Percentiles rank a stretch among this genome's conserved stretches.
Evolutionary conservation across 2,329 filamentous ascomycete species (phyloP).

Genomic region (Epichloe glyceriae): DNA sequence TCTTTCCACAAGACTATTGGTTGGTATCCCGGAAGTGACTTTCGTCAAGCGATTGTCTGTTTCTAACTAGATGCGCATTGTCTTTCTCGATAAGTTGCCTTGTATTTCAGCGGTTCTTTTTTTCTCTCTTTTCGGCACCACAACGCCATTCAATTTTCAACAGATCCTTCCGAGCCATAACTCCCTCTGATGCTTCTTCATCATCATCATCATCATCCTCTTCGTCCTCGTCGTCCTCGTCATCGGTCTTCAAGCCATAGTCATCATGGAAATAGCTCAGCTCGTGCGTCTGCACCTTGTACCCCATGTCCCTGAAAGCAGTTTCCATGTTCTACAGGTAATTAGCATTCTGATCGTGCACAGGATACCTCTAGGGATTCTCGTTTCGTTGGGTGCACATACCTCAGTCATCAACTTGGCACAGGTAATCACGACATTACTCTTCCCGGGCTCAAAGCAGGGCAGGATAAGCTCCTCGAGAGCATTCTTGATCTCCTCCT

Average conservation of each 20-base stretch:
- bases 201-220: conserved; percentile 20
- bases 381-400: conserved; percentile 21
- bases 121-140: neutral
- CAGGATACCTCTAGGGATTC: conserved; percentile 15
- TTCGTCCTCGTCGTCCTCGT: conserved; percentile 40
- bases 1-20: too few species aligned
- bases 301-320: conserved; percentile 62
- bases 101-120: neutral
- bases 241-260: conserved; percentile 65
- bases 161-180: conserved; percentile 1
- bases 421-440: conserved; percentile 82
- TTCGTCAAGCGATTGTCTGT: too few species aligned
- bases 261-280: conserved; percentile 77
- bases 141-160: neutral
- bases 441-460: conserved; percentile 65
- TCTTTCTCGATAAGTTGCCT: neutral
- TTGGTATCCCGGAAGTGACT: too few species aligned
- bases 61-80: neutral
- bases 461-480: conserved; percentile 66
- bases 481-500: conserved; percentile 62
- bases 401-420: conserved; percentile 77
- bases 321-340: conserved; percentile 44
- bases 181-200: conserved; percentile 3
- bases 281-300: conserved; percentile 61
- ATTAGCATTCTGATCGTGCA: conserved; percentile 30